Conservation (phyloP, 257 asterid genomes). For the Solanum boliviense region DNA sequence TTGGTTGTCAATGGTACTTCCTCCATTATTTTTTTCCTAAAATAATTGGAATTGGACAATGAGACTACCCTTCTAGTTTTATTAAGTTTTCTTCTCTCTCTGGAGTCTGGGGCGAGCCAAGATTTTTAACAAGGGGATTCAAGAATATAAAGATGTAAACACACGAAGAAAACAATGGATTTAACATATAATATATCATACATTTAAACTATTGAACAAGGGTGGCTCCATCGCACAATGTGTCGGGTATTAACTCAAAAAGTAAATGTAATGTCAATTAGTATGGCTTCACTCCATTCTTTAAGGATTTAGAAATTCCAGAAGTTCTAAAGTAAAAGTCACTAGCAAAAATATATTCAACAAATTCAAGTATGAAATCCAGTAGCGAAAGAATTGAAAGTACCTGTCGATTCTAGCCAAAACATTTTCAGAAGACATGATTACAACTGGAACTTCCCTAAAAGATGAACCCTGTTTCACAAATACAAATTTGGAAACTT, state of each 20-base stretch:
- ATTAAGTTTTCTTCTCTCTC: background rate
- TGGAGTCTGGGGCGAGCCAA: background rate
- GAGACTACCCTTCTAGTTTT: background rate
- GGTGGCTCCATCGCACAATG: background rate
- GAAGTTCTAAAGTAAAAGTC: background rate
- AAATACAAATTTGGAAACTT: background rate
- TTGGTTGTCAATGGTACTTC: constrained; percentile 1
- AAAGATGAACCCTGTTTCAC: constrained; percentile 76
- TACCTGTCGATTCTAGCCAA: constrained; percentile 83
- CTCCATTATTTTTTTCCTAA: background rate
- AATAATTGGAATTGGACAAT: background rate
- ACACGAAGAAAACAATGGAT: background rate
- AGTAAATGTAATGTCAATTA: background rate
- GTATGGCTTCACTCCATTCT: background rate
- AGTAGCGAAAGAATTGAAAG: background rate
- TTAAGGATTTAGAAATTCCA: background rate
- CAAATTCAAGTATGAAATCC: background rate
- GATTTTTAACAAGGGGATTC: background rate
- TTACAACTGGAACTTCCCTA: constrained; percentile 87
- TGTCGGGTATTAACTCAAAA: background rate
- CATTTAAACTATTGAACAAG: background rate
- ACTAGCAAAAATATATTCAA: background rate
- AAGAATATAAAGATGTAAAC: background rate
- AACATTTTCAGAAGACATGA: constrained; percentile 90
- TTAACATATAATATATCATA: background rate